A percentile compares a stretch with the other conserved stretches of the same genome.
Conservation (phyloP, 441 rosid genomes). For the Erysimum cheiri region DNA sequence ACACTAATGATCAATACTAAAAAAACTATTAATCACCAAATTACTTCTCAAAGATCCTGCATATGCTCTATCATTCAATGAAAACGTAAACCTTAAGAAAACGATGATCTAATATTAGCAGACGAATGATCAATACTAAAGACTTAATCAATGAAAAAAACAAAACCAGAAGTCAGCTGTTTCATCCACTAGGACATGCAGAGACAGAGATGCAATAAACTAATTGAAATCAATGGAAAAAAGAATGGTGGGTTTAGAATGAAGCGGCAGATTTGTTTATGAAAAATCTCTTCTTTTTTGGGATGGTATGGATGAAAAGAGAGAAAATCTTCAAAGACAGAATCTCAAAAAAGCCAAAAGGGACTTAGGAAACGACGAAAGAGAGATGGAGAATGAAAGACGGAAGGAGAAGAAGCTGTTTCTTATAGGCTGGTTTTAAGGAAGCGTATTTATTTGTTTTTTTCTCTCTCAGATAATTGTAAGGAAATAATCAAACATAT, state of each 20-base stretch:
- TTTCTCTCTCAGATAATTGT: background rate
- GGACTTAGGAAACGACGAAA: conserved; percentile 23
- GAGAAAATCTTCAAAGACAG: conserved; percentile 29
- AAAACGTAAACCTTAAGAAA: conserved; percentile 58
- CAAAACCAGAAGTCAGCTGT: conserved; percentile 19
- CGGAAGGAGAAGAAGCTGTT: conserved; percentile 38
- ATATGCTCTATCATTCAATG: background rate
- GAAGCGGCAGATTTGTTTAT: background rate
- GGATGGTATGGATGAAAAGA: conserved; percentile 9
- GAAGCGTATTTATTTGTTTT: conserved; percentile 9
- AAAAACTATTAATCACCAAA: conserved; percentile 11
- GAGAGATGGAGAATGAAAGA: conserved; percentile 25
- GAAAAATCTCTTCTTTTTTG: background rate
- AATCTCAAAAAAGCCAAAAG: background rate
- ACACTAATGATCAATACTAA: too few relatives aligned
- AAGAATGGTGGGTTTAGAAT: conserved; percentile 15
- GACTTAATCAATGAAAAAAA: background rate
- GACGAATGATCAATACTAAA: conserved; percentile 21
- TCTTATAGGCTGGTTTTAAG: conserved; percentile 34
- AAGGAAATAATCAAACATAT: background rate
- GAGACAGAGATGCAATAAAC: conserved; percentile 42
- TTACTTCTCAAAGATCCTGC: conserved; percentile 14
- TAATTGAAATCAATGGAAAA: background rate
- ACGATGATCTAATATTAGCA: conserved; percentile 39
- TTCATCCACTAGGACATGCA: conserved; percentile 29